phyloP scores from a whole-genome alignment of 768 basidiomycete genomes.

The Pulveroboletus frians region DNA sequence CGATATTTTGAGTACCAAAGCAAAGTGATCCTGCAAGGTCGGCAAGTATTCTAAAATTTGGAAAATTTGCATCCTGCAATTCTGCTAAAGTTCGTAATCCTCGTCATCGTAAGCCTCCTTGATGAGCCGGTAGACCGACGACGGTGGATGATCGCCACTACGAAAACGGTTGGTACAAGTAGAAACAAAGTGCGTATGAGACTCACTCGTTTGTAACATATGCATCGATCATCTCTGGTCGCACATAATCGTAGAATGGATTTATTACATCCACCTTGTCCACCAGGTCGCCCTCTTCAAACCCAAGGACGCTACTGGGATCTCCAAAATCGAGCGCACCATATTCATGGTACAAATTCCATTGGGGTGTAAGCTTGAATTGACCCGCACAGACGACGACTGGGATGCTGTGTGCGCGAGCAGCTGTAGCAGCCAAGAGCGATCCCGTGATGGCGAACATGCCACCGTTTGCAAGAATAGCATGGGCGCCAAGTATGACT shows the following conservation, averaged over 20 bases:
- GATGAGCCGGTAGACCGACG: conserved; percentile 85
- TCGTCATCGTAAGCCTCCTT: conserved; percentile 96
- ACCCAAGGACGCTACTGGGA: conserved; percentile 62
- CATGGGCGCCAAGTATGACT: conserved; percentile 89
- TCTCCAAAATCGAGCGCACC: conserved; percentile 77
- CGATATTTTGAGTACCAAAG: conserved; percentile 70
- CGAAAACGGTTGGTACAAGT: conserved; percentile 5
- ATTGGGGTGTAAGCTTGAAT: conserved; percentile 91
- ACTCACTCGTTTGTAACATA: conserved; percentile 97
- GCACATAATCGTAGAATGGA: conserved; percentile 95
- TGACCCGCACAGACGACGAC: conserved; percentile 93
- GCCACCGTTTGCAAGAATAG: conserved; percentile 95
- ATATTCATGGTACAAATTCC: conserved; percentile 85
- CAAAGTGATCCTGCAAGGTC: conserved; percentile 12
- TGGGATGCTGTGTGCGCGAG: conserved; percentile 83
- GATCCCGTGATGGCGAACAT: conserved; percentile 89
- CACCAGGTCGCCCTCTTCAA: conserved; percentile 72
- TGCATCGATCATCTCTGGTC: conserved; percentile 86
- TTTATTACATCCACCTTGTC: conserved; percentile 91
- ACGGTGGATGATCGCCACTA: conserved; percentile 95
- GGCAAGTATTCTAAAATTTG: not conserved
- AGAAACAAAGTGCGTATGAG: conserved; percentile 5
- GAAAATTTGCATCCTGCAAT: not conserved
- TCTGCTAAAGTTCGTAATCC: conserved; percentile 62
- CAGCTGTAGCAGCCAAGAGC: conserved; percentile 79